Evolutionary conservation across 2,329 filamentous ascomycete genomes (phyloP).

Genomic region (Penicillium sp.): DNA sequence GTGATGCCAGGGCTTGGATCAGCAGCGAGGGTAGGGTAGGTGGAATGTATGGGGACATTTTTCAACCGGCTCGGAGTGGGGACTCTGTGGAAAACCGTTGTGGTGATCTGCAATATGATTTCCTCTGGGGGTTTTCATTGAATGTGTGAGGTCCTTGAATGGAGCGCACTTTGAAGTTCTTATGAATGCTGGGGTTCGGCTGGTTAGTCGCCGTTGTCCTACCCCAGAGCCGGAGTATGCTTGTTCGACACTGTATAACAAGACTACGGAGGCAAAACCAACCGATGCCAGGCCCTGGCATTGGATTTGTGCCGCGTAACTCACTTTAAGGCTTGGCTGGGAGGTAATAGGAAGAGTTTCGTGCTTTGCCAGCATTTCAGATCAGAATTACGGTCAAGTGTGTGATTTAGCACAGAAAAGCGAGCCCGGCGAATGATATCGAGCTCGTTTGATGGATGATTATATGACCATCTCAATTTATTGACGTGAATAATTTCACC

Average conservation of each 20-base stretch:
- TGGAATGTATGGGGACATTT: not conserved
- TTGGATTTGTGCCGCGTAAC: not conserved
- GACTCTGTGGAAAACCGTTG: no score
- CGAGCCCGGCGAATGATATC: no score
- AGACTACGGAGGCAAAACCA: not conserved
- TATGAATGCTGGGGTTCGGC: not conserved
- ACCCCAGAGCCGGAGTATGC: not conserved
- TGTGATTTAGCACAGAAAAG: no score
- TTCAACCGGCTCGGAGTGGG: not conserved
- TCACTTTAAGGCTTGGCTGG: constrained; percentile 17
- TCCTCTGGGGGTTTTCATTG: not conserved
- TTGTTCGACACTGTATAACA: not conserved
- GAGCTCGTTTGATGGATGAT: no score
- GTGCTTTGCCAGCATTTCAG: not conserved
- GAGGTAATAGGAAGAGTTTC: not conserved
- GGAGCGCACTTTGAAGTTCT: not conserved
- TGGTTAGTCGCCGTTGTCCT: not conserved
- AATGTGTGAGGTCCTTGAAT: not conserved
- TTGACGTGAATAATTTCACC: no score
- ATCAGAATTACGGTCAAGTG: no score
- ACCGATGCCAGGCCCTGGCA: not conserved
- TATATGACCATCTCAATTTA: no score
- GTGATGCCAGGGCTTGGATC: not conserved
- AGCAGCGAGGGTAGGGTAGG: not conserved
- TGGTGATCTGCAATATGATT: no score